Evolutionary conservation across 768 basidiomycete genomes (phyloP).

Genomic region (Xanthoconium purpureum): DNA sequence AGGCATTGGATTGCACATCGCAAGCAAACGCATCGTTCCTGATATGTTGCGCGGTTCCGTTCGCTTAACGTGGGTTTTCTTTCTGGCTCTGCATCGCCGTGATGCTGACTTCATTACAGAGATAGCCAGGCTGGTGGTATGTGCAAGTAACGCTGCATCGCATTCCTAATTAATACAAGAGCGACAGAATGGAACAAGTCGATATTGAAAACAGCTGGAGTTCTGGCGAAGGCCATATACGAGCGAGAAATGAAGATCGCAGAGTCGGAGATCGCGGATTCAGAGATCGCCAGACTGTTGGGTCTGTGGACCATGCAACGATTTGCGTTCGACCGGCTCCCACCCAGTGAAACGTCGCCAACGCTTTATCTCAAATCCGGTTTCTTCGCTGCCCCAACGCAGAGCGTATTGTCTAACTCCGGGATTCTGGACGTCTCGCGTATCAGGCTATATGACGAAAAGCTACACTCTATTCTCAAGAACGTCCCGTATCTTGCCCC

Average conservation of each 20-base stretch:
- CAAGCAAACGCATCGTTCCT: background rate
- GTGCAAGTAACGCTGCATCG: background rate
- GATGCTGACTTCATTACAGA: background rate
- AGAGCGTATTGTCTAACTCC: background rate
- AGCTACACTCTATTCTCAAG: background rate
- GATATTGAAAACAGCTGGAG: background rate
- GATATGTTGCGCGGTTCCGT: background rate
- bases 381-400: background rate
- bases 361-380: background rate
- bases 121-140: background rate
- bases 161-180: background rate
- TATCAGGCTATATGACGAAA: background rate
- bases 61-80: background rate
- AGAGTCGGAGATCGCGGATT: background rate
- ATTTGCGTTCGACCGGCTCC: background rate
- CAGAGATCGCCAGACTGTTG: background rate
- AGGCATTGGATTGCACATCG: background rate
- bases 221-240: background rate
- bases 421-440: background rate
- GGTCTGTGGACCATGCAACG: background rate
- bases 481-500: background rate
- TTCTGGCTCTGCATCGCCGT: background rate
- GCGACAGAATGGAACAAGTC: background rate
- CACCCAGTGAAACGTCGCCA: background rate
- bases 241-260: background rate